Conservation (phyloP, 2,329 filamentous ascomycete species). For the Aspergillus texensis region DNA sequence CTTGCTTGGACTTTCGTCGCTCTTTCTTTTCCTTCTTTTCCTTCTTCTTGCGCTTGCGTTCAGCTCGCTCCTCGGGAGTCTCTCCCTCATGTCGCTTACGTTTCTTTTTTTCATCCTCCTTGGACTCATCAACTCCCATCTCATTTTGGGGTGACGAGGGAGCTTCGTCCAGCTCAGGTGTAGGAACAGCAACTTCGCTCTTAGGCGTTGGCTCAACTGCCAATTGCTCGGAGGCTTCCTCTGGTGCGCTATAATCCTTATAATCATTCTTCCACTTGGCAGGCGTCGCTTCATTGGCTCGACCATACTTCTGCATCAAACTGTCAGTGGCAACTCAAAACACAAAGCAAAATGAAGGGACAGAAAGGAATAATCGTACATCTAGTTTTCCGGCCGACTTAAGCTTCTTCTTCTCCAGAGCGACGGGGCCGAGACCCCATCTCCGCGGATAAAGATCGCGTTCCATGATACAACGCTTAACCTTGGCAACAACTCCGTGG, state of each 20-base stretch:
- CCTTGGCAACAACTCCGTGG: constrained; percentile 96
- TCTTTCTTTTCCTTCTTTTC: constrained; percentile 60
- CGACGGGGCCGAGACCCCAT: constrained; percentile 94
- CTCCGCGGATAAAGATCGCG: constrained; percentile 93
- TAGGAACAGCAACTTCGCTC: constrained; percentile 35
- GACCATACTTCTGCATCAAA: constrained; percentile 74
- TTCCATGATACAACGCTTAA: constrained; percentile 99
- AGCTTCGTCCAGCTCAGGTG: constrained; percentile 31
- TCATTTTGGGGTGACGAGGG: constrained; percentile 38
- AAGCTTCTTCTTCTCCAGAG: constrained; percentile 98
- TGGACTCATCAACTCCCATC: constrained; percentile 45
- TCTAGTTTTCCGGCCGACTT: constrained; percentile 97
- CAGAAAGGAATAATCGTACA: constrained; percentile 46
- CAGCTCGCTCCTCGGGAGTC: constrained; percentile 50
- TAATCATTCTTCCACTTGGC: constrained; percentile 91
- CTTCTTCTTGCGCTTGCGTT: constrained; percentile 56
- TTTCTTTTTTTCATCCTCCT: constrained; percentile 56
- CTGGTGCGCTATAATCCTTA: constrained; percentile 75
- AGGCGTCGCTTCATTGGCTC: constrained; percentile 88
- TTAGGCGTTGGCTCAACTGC: constrained; percentile 47
- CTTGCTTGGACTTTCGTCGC: constrained; percentile 82
- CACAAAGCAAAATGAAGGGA: neutral
- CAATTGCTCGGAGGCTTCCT: constrained; percentile 49
- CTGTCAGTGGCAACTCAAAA: constrained; percentile 34
- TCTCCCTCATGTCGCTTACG: constrained; percentile 60